Conservation (phyloP, 371 early-diverging fungal species). For the Mucor lusitanicus region DNA sequence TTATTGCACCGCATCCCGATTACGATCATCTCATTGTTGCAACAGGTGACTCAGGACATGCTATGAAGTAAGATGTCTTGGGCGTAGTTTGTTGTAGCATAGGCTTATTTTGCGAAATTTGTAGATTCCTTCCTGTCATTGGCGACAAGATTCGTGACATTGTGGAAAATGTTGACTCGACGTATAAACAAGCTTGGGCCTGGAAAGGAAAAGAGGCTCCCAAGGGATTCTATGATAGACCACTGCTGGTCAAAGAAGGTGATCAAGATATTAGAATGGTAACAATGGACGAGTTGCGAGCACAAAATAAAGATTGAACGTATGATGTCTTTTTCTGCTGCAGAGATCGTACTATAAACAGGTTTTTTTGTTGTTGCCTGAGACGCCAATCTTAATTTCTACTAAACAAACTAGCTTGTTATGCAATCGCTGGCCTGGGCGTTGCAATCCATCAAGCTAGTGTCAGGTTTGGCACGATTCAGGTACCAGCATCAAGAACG, state of each 20-base stretch:
- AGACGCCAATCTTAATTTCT: too few species aligned
- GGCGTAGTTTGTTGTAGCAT: neutral
- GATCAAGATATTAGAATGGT: constrained; percentile 14
- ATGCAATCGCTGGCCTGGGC: neutral
- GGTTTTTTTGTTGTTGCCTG: neutral
- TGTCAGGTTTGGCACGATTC: neutral
- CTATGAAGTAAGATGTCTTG: constrained; percentile 38
- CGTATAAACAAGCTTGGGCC: constrained; percentile 22
- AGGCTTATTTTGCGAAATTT: neutral
- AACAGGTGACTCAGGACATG: constrained; percentile 50
- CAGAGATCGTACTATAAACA: neutral
- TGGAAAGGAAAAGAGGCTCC: constrained; percentile 14
- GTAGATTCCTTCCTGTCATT: constrained; percentile 28
- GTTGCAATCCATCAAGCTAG: neutral
- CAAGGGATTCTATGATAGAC: constrained; percentile 11
- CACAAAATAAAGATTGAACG: neutral
- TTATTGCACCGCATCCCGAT: constrained; percentile 40
- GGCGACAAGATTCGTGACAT: constrained; percentile 29
- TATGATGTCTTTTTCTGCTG: neutral
- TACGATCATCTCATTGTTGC: constrained; percentile 41
- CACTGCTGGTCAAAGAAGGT: constrained; percentile 11
- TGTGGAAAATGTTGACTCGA: constrained; percentile 21
- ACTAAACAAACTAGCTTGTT: neutral
- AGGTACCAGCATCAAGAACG: neutral
- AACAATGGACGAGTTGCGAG: constrained; percentile 10